A percentile compares a stretch with the other conserved stretches of the same genome.
Conservation (phyloP, 192 early-diverging fungal genomes). For the Coemansia sp. region DNA sequence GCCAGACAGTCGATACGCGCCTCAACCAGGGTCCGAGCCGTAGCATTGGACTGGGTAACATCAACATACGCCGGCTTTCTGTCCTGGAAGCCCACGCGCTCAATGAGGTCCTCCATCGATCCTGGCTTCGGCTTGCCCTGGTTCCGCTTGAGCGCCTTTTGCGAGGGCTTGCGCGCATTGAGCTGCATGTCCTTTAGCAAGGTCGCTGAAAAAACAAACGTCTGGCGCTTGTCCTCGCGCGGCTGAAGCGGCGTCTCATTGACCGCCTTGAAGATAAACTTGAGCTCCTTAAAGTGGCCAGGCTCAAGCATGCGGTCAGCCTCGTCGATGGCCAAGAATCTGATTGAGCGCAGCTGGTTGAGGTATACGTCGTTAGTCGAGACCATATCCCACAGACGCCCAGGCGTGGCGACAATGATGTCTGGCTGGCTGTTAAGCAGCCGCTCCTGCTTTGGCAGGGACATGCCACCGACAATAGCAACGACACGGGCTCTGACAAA, state of each 20-base stretch:
- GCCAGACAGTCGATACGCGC: conserved; percentile 83
- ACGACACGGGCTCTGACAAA: conserved; percentile 61
- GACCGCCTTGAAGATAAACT: conserved; percentile 60
- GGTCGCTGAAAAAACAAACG: conserved; percentile 94
- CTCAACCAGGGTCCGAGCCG: conserved; percentile 74
- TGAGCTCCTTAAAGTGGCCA: conserved; percentile 76
- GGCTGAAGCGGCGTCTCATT: conserved; percentile 34
- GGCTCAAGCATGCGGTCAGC: conserved; percentile 83
- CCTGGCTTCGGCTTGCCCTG: conserved; percentile 33
- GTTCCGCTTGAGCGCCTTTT: conserved; percentile 29
- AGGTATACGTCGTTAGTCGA: conserved; percentile 62
- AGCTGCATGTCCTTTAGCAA: conserved; percentile 60
- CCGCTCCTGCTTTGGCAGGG: conserved; percentile 86
- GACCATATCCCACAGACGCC: conserved; percentile 72
- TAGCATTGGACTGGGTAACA: conserved; percentile 64
- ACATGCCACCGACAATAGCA: conserved; percentile 92
- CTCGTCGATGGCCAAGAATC: conserved; percentile 80
- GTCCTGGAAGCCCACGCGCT: conserved; percentile 76
- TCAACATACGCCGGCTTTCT: conserved; percentile 76
- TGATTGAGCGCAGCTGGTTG: conserved; percentile 59
- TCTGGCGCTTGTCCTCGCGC: conserved; percentile 63
- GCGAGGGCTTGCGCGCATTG: conserved; percentile 22
- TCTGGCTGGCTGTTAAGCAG: conserved; percentile 66
- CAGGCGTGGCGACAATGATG: conserved; percentile 81
- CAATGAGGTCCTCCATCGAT: conserved; percentile 72